Evolutionary conservation across 148 eudicot genomes (phyloP).

Genomic region (Rhododendron kiyosumense): DNA sequence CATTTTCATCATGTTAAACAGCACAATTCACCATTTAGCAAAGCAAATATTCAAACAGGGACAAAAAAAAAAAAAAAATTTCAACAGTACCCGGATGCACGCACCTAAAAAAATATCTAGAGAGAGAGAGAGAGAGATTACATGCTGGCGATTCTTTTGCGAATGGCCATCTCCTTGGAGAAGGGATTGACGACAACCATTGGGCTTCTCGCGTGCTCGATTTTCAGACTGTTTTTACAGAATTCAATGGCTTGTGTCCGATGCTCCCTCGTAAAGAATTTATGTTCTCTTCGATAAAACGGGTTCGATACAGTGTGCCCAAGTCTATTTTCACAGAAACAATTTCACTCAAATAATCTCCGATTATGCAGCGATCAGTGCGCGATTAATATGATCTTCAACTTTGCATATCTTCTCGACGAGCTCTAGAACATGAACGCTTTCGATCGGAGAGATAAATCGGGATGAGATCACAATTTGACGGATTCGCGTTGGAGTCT

Average conservation of each 20-base stretch:
- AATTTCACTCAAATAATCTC: too few relatives aligned
- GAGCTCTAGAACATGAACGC: too few relatives aligned
- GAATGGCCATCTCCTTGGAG: conserved; percentile 61
- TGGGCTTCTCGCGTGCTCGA: neutral
- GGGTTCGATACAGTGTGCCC: too few relatives aligned
- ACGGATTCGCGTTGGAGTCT: too few relatives aligned
- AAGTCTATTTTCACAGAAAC: too few relatives aligned
- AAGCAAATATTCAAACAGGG: neutral
- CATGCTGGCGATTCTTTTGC: conserved; percentile 64
- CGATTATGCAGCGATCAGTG: too few relatives aligned
- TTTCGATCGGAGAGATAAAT: too few relatives aligned
- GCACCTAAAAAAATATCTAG: neutral
- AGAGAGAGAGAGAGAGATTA: conserved; percentile 17
- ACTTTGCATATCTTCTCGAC: too few relatives aligned
- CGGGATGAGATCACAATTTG: too few relatives aligned
- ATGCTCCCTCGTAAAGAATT: too few relatives aligned
- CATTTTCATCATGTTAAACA: neutral
- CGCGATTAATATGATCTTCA: too few relatives aligned
- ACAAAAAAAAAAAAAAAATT: neutral
- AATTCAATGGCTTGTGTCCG: neutral
- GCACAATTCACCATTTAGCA: neutral
- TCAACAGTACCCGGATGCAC: neutral
- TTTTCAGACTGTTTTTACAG: neutral
- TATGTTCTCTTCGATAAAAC: too few relatives aligned
- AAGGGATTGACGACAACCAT: conserved; percentile 68